Evolutionary conservation across 257 asterid species (phyloP).

Genomic region (Forsythia viridissima): DNA sequence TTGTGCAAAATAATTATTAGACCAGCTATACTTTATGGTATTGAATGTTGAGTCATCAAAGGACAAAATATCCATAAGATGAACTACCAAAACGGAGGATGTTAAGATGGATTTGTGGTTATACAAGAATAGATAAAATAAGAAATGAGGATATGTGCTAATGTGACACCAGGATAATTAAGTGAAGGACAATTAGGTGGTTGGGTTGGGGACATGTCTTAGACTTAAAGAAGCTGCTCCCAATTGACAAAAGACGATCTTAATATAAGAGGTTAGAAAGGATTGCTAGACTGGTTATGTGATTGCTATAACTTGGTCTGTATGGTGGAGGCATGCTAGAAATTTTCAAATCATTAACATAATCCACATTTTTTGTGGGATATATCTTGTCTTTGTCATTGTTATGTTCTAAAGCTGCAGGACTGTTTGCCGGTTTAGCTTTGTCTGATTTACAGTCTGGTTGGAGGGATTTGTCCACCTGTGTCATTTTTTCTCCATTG

Average conservation of each 20-base stretch:
- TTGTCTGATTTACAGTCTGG: neutral
- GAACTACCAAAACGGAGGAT: neutral
- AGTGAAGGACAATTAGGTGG: neutral
- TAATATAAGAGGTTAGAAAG: neutral
- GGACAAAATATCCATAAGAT: neutral
- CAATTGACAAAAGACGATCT: neutral
- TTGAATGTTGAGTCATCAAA: neutral
- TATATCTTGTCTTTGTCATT: neutral
- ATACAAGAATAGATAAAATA: neutral
- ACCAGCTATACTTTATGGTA: neutral
- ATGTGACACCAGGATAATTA: neutral
- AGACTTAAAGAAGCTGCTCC: neutral
- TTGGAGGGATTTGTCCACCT: neutral
- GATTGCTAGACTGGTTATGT: neutral
- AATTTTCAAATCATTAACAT: too few species aligned
- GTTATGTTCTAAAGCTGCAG: neutral
- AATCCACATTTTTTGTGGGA: neutral
- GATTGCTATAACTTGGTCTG: too few species aligned
- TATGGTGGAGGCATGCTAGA: too few species aligned
- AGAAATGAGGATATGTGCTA: neutral
- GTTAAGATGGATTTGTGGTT: neutral
- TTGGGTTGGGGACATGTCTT: neutral
- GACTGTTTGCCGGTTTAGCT: neutral
- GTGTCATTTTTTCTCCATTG: neutral
- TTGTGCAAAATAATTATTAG: neutral